Evolutionary conservation across 129 eudicot species (phyloP).

Genomic region (Centrapalus pauciflorus): DNA sequence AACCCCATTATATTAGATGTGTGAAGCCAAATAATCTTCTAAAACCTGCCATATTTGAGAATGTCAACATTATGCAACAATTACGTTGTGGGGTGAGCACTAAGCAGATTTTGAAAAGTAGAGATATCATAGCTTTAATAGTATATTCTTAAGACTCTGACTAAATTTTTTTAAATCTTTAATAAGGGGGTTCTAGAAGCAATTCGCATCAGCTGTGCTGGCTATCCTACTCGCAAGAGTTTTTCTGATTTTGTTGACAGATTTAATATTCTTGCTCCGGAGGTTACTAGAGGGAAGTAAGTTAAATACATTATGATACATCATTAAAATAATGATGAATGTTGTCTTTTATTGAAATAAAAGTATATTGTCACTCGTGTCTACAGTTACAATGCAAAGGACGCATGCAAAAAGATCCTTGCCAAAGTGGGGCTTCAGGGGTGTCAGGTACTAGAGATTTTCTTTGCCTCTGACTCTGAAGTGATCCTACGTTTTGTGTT

Average conservation of each 20-base stretch:
- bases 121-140: not conserved
- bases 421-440: conserved; percentile 67
- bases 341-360: conserved; percentile 9
- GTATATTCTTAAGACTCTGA: not conserved
- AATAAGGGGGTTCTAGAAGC: conserved; percentile 97
- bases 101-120: conserved; percentile 1
- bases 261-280: conserved; percentile 86
- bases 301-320: conserved; percentile 20
- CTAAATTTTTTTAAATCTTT: conserved; percentile 5
- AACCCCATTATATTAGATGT: conserved; percentile 8
- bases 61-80: conserved; percentile 66
- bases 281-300: conserved; percentile 66
- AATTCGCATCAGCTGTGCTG: conserved; percentile 98
- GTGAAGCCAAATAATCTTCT: conserved; percentile 76
- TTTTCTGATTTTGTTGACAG: conserved; percentile 78
- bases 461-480: conserved; percentile 4
- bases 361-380: conserved; percentile 2
- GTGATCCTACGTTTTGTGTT: not conserved
- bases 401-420: conserved; percentile 74
- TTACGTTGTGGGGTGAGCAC: conserved; percentile 80
- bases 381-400: conserved; percentile 57
- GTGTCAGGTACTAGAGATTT: conserved; percentile 55
- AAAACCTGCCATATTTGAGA: conserved; percentile 70
- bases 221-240: conserved; percentile 90
- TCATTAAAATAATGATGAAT: not conserved